These are phyloP conservation scores for Lagenaria siceraria DNA, from an alignment of 306 rosid genomes.

Conservation along the genomic window DNA sequence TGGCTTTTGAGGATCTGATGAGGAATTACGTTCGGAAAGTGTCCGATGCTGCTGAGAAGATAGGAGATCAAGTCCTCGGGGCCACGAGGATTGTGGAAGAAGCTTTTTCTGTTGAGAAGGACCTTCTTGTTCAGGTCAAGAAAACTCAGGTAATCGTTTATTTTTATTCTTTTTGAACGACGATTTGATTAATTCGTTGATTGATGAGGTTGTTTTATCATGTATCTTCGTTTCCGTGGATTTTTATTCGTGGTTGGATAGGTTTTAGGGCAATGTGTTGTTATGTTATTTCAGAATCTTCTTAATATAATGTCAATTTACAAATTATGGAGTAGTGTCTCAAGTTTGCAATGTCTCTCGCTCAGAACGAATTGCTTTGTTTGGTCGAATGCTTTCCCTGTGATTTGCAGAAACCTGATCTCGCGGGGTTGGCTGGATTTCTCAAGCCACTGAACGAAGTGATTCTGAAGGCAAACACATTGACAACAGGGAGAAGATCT, in stretches of 20 bases:
- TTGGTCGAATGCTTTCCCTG: conserved; percentile 1
- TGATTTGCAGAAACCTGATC: conserved; percentile 70
- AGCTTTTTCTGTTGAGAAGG: conserved; percentile 60
- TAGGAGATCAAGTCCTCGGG: conserved; percentile 68
- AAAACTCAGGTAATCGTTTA: conserved; percentile 42
- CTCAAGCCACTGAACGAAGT: conserved; percentile 74
- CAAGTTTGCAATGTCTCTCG: not conserved
- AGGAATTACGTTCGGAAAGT: conserved; percentile 35
- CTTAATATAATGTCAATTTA: not conserved
- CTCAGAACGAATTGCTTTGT: not conserved
- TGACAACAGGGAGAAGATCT: conserved; percentile 76
- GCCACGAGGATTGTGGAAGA: conserved; percentile 36
- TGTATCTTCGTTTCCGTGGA: not conserved
- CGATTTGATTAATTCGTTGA: not conserved
- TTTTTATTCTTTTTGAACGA: not conserved
- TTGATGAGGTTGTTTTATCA: not conserved
- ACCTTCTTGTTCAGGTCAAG: conserved; percentile 54
- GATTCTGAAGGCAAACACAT: conserved; percentile 38
- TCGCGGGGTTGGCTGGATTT: conserved; percentile 57
- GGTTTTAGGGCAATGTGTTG: not conserved
- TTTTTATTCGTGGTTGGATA: not conserved
- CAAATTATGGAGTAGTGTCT: not conserved
- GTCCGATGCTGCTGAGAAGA: conserved; percentile 50
- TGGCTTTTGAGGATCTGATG: conserved; percentile 56
- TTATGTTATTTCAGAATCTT: not conserved